Evolutionary conservation across 768 basidiomycete genomes (phyloP), one percentile per base, ranked within the genome.

Genomic region (Leccinum ochraceum): DNA sequence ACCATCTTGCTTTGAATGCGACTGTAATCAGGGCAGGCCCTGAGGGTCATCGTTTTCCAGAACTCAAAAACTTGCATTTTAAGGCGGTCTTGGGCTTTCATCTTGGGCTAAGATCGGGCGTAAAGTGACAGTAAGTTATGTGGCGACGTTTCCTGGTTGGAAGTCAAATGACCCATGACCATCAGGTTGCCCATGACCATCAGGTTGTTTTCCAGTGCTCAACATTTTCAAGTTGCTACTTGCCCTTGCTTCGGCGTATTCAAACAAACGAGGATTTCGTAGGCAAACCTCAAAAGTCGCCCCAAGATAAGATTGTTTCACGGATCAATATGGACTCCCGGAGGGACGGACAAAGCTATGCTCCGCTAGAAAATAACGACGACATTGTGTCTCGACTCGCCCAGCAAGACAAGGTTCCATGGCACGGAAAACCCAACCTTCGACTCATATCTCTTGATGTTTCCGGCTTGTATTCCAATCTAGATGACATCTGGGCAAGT

Each of bases 391-490:
- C 42, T 20, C n/a, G n/a, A 6, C 42, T 44, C 42, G 42, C n/a
- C 9, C n/a, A 44, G 17, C 42, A 20, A 20, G n/a, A 20, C 5
- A 11, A 44, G 8, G 42, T 20, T 20, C 10, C 9, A 4, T 88
- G 86, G 86, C 86, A 86, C 69, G 68, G 66, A 62, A 88, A 87
- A 64, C 83, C 77, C 1, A 87, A 44, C 42, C 42, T 44, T 44
- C 42, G n/a, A 20, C n/a, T 44, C 42, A 44, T 44, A 10, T 44
- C n/a, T 44, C n/a, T 44, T 20, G 42, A 44, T 44, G n/a, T 44
- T 44, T 44, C n/a, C 4, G 9, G n/a, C 42, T 20, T 44, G 42
- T 20, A 20, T 44, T 11, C 24, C 24, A 24, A 24, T 24, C 24
- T 24, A 24, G 24, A 44, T 44, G 42, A 44, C 42, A 20, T 44